Conservation (phyloP, 305 asterid species). For the Vinca major region DNA sequence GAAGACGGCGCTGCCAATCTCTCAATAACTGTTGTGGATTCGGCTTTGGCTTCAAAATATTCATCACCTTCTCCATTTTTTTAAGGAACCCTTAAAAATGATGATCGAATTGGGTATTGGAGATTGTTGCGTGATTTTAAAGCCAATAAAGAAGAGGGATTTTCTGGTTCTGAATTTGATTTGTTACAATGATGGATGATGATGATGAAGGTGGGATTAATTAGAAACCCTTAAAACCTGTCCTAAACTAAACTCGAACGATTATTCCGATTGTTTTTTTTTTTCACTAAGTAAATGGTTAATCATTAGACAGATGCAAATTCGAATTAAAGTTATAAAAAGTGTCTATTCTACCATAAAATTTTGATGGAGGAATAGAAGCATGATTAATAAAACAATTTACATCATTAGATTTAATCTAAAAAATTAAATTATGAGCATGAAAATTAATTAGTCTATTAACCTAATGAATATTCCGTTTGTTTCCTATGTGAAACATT, state of each 20-base stretch:
- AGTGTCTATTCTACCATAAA: too few species aligned
- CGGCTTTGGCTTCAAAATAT: conserved; percentile 65
- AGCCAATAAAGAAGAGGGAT: background rate
- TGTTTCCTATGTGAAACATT: too few species aligned
- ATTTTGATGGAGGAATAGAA: too few species aligned
- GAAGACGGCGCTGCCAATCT: conserved; percentile 97
- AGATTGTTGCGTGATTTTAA: background rate
- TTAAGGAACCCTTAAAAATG: background rate
- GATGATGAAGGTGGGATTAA: background rate
- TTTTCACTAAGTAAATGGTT: too few species aligned
- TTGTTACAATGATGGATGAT: background rate
- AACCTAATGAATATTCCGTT: too few species aligned
- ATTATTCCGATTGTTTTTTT: too few species aligned
- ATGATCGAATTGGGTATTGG: background rate
- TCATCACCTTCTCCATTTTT: conserved; percentile 56
- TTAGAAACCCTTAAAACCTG: background rate
- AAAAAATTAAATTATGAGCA: too few species aligned
- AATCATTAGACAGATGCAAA: too few species aligned
- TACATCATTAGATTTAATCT: too few species aligned
- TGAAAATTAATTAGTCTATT: too few species aligned
- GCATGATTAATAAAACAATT: too few species aligned
- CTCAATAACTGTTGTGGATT: conserved; percentile 70
- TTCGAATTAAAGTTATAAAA: too few species aligned
- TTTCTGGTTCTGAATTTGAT: background rate
- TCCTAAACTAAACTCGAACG: background rate